Evolutionary conservation across 805 yeast genomes (phyloP).

Genomic region (Ogataea allantospora): DNA sequence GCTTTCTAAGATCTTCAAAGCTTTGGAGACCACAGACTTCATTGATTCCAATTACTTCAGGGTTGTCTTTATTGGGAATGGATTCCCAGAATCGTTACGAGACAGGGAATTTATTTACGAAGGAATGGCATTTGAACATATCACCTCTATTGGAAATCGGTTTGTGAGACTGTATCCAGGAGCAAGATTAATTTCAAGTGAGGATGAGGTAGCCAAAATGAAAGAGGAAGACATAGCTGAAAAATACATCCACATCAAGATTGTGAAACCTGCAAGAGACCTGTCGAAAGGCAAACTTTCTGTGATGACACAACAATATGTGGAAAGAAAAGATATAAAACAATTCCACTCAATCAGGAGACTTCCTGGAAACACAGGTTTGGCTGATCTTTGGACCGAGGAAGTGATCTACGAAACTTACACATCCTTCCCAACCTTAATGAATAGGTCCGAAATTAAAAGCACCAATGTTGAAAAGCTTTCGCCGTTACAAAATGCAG

Average conservation of each 20-base stretch:
- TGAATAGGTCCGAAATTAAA: slow-evolving; percentile 77
- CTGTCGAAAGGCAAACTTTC: slow-evolving; percentile 40
- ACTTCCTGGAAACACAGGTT: slow-evolving; percentile 69
- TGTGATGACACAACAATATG: slow-evolving; percentile 67
- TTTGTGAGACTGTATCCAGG: slow-evolving; percentile 77
- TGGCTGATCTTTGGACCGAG: slow-evolving; percentile 83
- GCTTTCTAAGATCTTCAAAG: slow-evolving; percentile 64
- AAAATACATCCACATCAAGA: slow-evolving; percentile 65
- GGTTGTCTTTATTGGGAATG: slow-evolving; percentile 77
- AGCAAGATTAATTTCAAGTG: slow-evolving; percentile 62
- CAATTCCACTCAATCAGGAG: slow-evolving; percentile 68
- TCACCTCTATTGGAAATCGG: slow-evolving; percentile 77
- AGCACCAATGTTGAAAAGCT: slow-evolving; percentile 47
- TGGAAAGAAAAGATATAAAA: slow-evolving; percentile 70
- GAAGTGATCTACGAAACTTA: slow-evolving; percentile 76
- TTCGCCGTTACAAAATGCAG: slow-evolving; percentile 85
- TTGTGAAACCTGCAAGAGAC: slow-evolving; percentile 68
- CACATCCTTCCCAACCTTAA: slow-evolving; percentile 80
- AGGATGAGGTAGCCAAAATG: slow-evolving; percentile 51
- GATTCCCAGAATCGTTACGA: slow-evolving; percentile 76
- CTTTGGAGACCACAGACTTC: slow-evolving; percentile 67
- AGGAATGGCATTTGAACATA: slow-evolving; percentile 85
- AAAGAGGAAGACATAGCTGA: slow-evolving; percentile 59
- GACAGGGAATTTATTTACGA: slow-evolving; percentile 79
- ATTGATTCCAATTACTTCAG: slow-evolving; percentile 75